Base-by-base conservation (phyloP, 306 rosid species). In the Dicorynia guianensis region DNA sequence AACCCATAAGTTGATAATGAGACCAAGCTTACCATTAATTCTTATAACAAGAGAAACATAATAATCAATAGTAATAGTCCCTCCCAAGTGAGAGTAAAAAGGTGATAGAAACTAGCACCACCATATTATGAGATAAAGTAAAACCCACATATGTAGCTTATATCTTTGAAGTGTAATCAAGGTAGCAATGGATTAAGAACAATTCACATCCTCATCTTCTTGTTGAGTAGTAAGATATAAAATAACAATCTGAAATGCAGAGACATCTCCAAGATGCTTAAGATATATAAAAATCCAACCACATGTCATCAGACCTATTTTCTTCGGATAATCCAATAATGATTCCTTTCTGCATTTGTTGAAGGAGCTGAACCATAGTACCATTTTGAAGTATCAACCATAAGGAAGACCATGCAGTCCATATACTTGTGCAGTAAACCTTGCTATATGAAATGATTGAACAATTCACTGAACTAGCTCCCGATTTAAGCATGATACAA, bases 1-100 rank as follows among this genome's bases (percentile, higher is more conserved):
- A 80, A 75, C 53, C 63, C 73, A 81, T 50, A 54, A 63, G 72
- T 48, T 72, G 78, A 74, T 36, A 61, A 82, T 52, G 69, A 86
- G 82, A 80, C 73, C 78, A 85, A 74, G 85, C 97, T 95, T 92
- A 92, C 98, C 98, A 67, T 89, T 79, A 77, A 81, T 71, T 55
- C 69, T 87, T 80, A 86, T 60, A 87, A 85, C 85, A 91, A 85
- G 90, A 88, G 93, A 85, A 87, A 90, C 85, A 87, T 81, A 88
- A 87, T 76, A 87, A 87, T 60, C 92, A 85, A 84, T 81, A 94
- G 85, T 81, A 83, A 72, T 78, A 80, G 84, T 56, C 85, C 88
- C 82, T 89, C 94, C 94, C 88, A 72, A 62, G 85, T 80, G 82
- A 90, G 84, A 84, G 87, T 82, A 88, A 86, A 90, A 74, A 62